These are phyloP conservation scores for Globisporangium orthogonon DNA, from an alignment of 352 stramenopile genomes.

Conservation along the genomic window DNA sequence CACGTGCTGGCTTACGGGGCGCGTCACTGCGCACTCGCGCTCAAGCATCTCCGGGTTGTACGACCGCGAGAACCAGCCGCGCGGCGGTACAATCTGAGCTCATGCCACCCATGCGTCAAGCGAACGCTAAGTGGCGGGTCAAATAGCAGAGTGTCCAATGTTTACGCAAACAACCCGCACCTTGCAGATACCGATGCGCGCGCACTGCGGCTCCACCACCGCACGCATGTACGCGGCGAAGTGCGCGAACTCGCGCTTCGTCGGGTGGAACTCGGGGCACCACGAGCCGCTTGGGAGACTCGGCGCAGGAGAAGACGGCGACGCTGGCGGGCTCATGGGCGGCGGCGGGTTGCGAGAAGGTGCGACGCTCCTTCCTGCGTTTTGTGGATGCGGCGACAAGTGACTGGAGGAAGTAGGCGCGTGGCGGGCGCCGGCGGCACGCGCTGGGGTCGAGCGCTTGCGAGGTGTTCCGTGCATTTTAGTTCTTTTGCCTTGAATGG, in stretches of 20 bases:
- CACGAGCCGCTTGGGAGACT: slow-evolving; percentile 27
- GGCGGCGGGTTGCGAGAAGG: no score
- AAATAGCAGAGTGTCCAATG: no score
- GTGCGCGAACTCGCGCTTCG: slow-evolving; percentile 72
- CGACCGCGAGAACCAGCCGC: slow-evolving; percentile 67
- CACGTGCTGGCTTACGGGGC: slow-evolving; percentile 81
- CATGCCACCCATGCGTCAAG: not conserved
- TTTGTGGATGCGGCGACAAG: no score
- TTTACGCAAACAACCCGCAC: slow-evolving; percentile 19
- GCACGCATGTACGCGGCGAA: slow-evolving; percentile 83
- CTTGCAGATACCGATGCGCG: slow-evolving; percentile 87
- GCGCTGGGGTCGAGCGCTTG: no score
- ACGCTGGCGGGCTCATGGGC: slow-evolving; percentile 2
- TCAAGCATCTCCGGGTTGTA: slow-evolving; percentile 53
- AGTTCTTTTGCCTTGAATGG: no score
- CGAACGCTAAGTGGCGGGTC: no score
- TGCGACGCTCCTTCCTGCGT: no score
- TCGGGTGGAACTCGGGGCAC: slow-evolving; percentile 86
- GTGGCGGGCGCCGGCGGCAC: not conserved
- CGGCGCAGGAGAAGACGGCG: slow-evolving; percentile 6
- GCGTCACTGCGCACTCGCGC: slow-evolving; percentile 30
- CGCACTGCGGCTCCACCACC: slow-evolving; percentile 74
- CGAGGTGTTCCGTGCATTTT: no score
- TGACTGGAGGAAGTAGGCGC: not conserved
- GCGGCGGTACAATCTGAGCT: slow-evolving; percentile 55